These are phyloP conservation scores for Phanerochaete sordida DNA, from an alignment of 768 basidiomycete genomes.

Conservation along the genomic window DNA sequence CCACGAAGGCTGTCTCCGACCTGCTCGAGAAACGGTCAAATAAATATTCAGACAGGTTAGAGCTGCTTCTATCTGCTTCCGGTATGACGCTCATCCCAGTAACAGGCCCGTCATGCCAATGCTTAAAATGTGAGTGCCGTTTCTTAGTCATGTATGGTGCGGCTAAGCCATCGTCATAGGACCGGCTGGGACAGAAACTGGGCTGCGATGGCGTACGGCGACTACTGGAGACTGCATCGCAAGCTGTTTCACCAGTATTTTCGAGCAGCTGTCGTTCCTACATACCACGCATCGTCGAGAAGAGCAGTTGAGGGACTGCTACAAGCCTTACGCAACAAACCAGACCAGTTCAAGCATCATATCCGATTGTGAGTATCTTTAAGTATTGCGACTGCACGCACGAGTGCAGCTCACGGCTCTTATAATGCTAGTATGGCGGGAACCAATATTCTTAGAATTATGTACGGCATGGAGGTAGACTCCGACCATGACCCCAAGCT, in stretches of 20 bases:
- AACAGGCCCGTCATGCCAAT: not conserved
- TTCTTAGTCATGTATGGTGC: not conserved
- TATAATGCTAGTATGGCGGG: constrained; percentile 3
- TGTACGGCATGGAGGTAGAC: constrained; percentile 15
- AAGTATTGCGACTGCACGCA: too few species aligned
- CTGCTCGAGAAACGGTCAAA: constrained; percentile 18
- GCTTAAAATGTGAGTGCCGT: not conserved
- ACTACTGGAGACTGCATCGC: constrained; percentile 5
- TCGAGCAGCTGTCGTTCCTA: constrained; percentile 7
- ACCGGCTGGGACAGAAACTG: constrained; percentile 5
- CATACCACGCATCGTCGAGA: constrained; percentile 20
- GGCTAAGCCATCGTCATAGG: not conserved
- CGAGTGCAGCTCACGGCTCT: too few species aligned
- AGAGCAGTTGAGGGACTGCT: constrained; percentile 24
- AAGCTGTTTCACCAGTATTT: constrained; percentile 6
- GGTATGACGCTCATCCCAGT: not conserved
- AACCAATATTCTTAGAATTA: constrained; percentile 8
- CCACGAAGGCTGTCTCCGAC: constrained; percentile 12
- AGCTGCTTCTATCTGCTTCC: not conserved
- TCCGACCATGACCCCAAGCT: constrained; percentile 13
- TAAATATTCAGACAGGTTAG: constrained; percentile 15
- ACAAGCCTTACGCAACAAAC: constrained; percentile 20
- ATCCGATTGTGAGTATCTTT: not conserved
- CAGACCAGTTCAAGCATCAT: constrained; percentile 19
- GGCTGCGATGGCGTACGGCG: constrained; percentile 8